Base-by-base conservation (phyloP, 2,329 filamentous ascomycete species). In the Diplodia mutila region DNA sequence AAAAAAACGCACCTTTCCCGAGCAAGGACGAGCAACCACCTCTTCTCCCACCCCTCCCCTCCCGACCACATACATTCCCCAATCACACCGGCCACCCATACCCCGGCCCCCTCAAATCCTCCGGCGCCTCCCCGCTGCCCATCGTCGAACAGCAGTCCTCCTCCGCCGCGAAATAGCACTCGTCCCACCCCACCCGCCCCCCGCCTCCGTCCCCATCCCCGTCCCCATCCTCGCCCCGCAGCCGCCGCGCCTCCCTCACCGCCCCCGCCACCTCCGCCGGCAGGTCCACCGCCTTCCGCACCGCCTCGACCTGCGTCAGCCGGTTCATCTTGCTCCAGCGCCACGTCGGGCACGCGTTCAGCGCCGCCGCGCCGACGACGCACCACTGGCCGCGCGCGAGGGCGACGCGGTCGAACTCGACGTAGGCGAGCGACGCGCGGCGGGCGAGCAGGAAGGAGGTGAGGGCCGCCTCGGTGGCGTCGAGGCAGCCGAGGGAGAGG, bases 361-460 rank as follows among this genome's bases (percentile, higher is more conserved):
- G 32, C 16, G 25, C 63, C 8, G 25, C 34, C 8, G 39, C 63
- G 16, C 63, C 52, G 14, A 65, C 48, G 8, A 39, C 49, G 2
- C 16, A 32, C 63, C 63, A 65, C 63, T 42, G 39, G 0, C 63
- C 63, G 18, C 1, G 34, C 2, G 7, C 3, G 29, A 65, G 48
- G 6, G n/a, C 8, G 14, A 54, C 29, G n/a, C 63, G 49, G 21
- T 65, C 63, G 34, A 65, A 49, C 34, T 65, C 63, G 25, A 55
- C 18, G 18, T 11, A 32, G 29, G 32, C 37, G 6, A 65, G 16
- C 27, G 18, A 12, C 2, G 3, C 2, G 29, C 49, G 32, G 14
- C 46, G 63, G 21, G 34, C 21, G 46, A 53, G 23, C 23, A 65
- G n/a, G 12, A 65, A 54, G 9, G 16, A 2, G 1, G 18, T 9